phyloP scores from a whole-genome alignment of 768 basidiomycete species.

The Hysterangium stoloniferum region DNA sequence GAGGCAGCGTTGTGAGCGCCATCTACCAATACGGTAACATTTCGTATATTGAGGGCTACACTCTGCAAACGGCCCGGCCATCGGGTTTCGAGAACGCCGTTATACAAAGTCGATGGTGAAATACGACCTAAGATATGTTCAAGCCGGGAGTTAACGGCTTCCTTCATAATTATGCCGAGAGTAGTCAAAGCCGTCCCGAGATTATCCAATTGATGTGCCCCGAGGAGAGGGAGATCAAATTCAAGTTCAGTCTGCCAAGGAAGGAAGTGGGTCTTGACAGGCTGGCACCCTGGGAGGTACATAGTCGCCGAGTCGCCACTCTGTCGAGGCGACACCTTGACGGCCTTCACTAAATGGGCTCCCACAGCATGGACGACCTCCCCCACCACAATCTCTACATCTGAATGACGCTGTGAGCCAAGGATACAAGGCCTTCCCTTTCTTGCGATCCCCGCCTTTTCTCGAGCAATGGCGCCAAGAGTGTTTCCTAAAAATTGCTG shows the following conservation, averaged over 20 bases:
- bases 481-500: conserved; percentile 82
- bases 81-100: conserved; percentile 26
- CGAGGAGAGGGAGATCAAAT: conserved; percentile 53
- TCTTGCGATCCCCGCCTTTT: conserved; percentile 81
- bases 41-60: conserved; percentile 41
- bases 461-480: conserved; percentile 60
- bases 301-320: conserved; percentile 38
- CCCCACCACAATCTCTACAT: conserved; percentile 31
- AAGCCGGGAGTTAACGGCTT: conserved; percentile 31
- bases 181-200: conserved; percentile 60
- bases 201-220: conserved; percentile 82
- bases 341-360: conserved; percentile 20
- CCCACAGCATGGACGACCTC: conserved; percentile 37
- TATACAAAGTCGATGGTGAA: conserved; percentile 5
- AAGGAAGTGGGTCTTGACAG: conserved; percentile 32
- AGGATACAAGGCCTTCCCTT: conserved; percentile 54
- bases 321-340: conserved; percentile 28
- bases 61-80: conserved; percentile 81
- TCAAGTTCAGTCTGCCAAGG: conserved; percentile 5
- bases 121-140: conserved; percentile 3
- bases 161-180: conserved; percentile 40
- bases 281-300: conserved; percentile 32
- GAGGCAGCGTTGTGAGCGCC: conserved; percentile 93
- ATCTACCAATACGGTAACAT: conserved; percentile 61
- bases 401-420: conserved; percentile 49